These are phyloP conservation scores for Fusarium penzigii DNA, from an alignment of 2,329 filamentous ascomycete species.

Conservation along the genomic window DNA sequence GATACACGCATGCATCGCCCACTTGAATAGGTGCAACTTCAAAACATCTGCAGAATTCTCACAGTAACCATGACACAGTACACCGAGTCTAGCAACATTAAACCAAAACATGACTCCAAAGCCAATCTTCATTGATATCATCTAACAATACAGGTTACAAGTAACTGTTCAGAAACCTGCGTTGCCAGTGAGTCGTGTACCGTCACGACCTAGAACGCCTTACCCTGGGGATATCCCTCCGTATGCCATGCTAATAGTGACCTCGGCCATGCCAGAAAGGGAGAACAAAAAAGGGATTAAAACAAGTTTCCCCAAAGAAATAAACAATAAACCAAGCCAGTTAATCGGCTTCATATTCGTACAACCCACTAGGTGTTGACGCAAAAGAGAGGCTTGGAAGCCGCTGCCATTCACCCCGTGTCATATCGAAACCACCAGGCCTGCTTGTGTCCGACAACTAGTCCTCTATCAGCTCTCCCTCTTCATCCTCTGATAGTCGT, in stretches of 20 bases:
- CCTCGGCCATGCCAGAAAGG: conserved; percentile 20
- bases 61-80: no score
- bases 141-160: neutral
- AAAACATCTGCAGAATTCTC: no score
- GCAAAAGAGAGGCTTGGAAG: no score
- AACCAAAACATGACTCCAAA: neutral
- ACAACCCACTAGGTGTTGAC: no score
- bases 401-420: no score
- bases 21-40: no score
- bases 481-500: conserved; percentile 49
- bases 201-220: conserved; percentile 28
- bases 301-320: neutral
- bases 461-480: conserved; percentile 48
- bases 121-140: conserved; percentile 7
- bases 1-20: no score
- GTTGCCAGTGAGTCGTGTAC: conserved; percentile 18
- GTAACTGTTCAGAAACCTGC: conserved; percentile 8
- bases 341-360: neutral
- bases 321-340: neutral
- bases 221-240: conserved; percentile 20
- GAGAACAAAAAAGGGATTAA: neutral
- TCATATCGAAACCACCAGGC: no score
- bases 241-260: conserved; percentile 13
- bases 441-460: conserved; percentile 12
- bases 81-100: no score